phyloP scores from a whole-genome alignment of 257 asterid species.

The Gentiana macrophylla region DNA sequence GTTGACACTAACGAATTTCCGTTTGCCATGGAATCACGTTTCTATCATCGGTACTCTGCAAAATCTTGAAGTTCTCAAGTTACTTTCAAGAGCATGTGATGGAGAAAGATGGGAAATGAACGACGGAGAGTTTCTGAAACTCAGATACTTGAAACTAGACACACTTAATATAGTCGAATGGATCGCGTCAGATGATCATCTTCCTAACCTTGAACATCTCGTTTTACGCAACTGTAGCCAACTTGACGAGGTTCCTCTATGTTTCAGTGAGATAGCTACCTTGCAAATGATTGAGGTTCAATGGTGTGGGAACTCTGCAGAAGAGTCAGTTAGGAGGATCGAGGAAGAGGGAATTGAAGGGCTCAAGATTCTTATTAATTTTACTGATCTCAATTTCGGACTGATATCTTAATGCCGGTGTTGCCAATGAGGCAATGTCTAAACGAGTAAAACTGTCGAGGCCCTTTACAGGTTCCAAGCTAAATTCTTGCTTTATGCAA shows the following conservation, averaged over 20 bases:
- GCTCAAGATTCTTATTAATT: neutral
- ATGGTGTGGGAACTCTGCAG: neutral
- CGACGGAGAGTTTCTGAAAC: neutral
- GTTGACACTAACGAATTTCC: neutral
- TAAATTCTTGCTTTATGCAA: too few species aligned
- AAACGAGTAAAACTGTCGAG: too few species aligned
- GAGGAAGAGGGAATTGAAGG: conserved; percentile 3
- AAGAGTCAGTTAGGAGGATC: neutral
- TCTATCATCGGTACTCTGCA: neutral
- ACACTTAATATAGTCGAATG: neutral
- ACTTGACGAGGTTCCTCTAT: neutral
- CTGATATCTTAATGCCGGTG: neutral
- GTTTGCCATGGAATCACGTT: neutral
- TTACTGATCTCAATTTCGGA: neutral
- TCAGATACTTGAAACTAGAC: conserved; percentile 1
- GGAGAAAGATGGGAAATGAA: conserved; percentile 2
- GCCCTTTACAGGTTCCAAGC: too few species aligned
- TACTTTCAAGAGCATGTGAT: neutral
- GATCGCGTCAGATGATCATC: neutral
- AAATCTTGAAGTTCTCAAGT: conserved; percentile 5
- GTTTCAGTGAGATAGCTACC: neutral
- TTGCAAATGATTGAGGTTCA: conserved; percentile 2
- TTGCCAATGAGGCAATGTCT: too few species aligned
- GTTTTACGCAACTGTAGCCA: neutral
- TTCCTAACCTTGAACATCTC: conserved; percentile 3